phyloP scores from a whole-genome alignment of 176 grass and related monocot species.

The Puccinellia tenuiflora region DNA sequence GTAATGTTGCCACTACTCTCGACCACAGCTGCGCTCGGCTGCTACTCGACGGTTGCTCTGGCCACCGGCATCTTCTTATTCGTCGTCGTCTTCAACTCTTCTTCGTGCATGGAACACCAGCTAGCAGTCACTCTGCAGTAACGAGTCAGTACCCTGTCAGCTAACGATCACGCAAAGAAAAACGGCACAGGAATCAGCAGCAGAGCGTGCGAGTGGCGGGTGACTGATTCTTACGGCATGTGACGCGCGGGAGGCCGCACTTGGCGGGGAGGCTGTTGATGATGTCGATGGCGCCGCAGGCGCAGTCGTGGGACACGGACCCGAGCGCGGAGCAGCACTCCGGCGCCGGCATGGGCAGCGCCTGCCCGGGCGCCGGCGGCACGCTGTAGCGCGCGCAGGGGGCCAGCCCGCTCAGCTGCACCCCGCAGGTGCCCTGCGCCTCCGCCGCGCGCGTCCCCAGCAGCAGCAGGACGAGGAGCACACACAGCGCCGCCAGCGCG shows the following conservation, averaged over 20 bases:
- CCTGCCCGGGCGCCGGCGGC: conserved; percentile 31
- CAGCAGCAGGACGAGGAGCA: not conserved
- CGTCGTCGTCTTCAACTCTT: not conserved
- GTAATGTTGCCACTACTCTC: not conserved
- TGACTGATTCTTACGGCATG: conserved; percentile 38
- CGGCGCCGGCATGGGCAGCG: conserved; percentile 26
- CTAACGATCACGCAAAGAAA: not conserved
- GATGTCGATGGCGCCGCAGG: conserved; percentile 54
- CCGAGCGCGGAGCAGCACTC: conserved; percentile 70
- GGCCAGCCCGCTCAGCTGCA: conserved; percentile 50
- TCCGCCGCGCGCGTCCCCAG: not conserved
- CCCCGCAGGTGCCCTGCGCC: conserved; percentile 30
- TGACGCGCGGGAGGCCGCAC: conserved; percentile 48
- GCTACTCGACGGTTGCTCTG: not conserved
- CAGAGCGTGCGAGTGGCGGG: not conserved
- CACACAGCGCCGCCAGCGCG: not conserved
- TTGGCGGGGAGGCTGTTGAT: conserved; percentile 73
- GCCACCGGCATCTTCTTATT: not conserved
- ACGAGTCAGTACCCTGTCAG: not conserved
- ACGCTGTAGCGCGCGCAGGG: conserved; percentile 56
- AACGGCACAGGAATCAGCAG: not conserved
- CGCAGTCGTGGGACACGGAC: conserved; percentile 44
- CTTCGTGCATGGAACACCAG: not conserved
- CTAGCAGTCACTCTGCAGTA: conserved; percentile 17
- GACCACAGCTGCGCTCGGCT: not conserved